These are phyloP conservation scores for Trypanosoma theileri DNA, from an alignment of 208 protist species.

Conservation along the genomic window DNA sequence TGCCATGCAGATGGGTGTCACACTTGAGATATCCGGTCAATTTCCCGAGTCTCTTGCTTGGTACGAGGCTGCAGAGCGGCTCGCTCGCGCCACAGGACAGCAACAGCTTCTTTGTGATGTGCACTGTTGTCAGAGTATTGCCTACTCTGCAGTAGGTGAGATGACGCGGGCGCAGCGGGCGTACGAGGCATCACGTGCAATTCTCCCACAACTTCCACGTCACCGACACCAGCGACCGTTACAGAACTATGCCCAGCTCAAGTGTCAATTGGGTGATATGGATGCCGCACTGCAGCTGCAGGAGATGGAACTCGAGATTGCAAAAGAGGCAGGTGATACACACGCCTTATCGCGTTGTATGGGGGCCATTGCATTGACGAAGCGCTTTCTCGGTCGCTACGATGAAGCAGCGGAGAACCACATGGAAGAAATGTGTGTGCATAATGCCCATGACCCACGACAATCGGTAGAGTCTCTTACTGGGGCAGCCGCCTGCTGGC, in stretches of 20 bases:
- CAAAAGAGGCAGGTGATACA: conserved; percentile 40
- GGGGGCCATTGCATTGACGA: conserved; percentile 49
- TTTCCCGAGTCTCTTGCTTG: conserved; percentile 46
- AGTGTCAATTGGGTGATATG: conserved; percentile 58
- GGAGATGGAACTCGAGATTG: conserved; percentile 40
- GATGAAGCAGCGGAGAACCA: conserved; percentile 41
- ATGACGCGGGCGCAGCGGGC: conserved; percentile 15
- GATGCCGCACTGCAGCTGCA: conserved; percentile 37
- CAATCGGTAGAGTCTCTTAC: conserved; percentile 57
- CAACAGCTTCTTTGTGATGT: conserved; percentile 47
- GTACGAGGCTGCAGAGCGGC: conserved; percentile 37
- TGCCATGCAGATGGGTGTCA: conserved; percentile 55
- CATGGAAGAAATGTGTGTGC: conserved; percentile 43
- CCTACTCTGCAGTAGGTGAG: conserved; percentile 48
- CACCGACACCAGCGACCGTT: conserved; percentile 40
- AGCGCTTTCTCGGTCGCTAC: conserved; percentile 35
- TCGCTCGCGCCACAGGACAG: conserved; percentile 38
- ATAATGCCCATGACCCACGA: conserved; percentile 34
- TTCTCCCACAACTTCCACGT: conserved; percentile 35
- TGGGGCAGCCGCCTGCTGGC: conserved; percentile 38
- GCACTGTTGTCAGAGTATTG: conserved; percentile 48
- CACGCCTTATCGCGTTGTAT: conserved; percentile 35
- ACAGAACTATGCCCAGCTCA: conserved; percentile 59
- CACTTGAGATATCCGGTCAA: conserved; percentile 46
- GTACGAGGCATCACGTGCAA: conserved; percentile 27